A percentile compares a stretch with the other conserved stretches of the same genome.
Conservation (phyloP, 352 stramenopile species). For the Globisporangium sylvaticum region DNA sequence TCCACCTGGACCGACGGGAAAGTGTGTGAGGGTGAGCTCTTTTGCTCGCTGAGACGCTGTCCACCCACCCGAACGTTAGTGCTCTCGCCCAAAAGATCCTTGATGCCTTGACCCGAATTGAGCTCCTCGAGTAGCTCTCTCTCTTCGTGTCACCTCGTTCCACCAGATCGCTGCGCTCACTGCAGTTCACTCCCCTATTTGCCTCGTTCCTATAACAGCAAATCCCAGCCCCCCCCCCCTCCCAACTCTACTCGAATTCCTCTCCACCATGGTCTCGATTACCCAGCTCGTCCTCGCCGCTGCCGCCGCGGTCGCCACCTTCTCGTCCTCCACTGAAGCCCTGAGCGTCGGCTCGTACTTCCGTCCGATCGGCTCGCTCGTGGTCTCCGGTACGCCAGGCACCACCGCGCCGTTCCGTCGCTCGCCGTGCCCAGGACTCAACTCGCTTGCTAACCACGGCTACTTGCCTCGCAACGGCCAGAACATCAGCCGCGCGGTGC, state of each 20-base stretch:
- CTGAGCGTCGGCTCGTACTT: slow-evolving; percentile 25
- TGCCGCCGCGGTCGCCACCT: neutral
- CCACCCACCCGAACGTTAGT: too few relatives aligned
- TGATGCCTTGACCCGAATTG: too few relatives aligned
- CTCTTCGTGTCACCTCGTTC: too few relatives aligned
- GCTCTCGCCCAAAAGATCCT: too few relatives aligned
- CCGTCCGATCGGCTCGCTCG: slow-evolving; percentile 24
- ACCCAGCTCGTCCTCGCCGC: slow-evolving; percentile 12
- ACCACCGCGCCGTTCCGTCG: slow-evolving; percentile 28
- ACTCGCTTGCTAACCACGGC: slow-evolving; percentile 33
- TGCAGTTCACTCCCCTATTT: neutral
- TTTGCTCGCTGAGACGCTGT: neutral
- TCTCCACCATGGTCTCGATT: slow-evolving; percentile 9
- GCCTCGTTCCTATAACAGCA: neutral
- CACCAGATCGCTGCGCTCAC: neutral
- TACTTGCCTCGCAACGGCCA: slow-evolving; percentile 35
- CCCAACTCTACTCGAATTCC: neutral
- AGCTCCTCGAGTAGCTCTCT: neutral
- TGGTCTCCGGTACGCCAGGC: slow-evolving; percentile 21
- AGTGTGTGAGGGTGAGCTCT: neutral
- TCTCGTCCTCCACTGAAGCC: slow-evolving; percentile 10
- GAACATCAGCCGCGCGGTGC: slow-evolving; percentile 24
- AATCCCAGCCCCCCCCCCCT: neutral
- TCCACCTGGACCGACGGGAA: neutral
- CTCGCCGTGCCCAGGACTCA: slow-evolving; percentile 39